These are phyloP conservation scores for Cupressus sempervirens DNA, from an alignment of 75 land plant genomes.

Conservation along the genomic window DNA sequence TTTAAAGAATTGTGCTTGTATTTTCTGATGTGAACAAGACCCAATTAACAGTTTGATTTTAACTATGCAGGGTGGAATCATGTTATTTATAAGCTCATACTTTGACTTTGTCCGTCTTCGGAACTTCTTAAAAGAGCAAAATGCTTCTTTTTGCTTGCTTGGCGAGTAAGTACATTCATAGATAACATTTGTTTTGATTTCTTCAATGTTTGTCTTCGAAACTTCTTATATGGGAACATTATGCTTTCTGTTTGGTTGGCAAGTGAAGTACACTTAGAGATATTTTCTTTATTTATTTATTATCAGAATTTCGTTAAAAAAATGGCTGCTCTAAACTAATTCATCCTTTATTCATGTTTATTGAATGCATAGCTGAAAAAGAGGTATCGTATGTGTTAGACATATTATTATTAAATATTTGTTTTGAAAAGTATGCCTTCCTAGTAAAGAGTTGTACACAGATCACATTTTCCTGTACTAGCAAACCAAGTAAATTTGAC, in stretches of 20 bases:
- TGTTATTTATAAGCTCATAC: slow-evolving; percentile 79
- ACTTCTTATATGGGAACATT: slow-evolving; percentile 63
- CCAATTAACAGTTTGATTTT: neutral
- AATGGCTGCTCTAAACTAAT: neutral
- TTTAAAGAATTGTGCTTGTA: neutral
- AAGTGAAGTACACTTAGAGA: slow-evolving; percentile 65
- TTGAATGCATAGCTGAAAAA: neutral
- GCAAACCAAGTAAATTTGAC: neutral
- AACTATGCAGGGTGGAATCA: slow-evolving; percentile 72
- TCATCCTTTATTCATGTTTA: neutral
- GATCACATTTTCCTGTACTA: neutral
- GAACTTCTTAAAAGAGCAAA: slow-evolving; percentile 73
- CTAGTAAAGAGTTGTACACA: neutral
- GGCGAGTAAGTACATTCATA: slow-evolving; percentile 68
- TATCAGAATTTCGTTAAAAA: neutral
- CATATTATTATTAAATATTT: neutral
- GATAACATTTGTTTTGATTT: slow-evolving; percentile 2
- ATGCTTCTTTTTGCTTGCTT: slow-evolving; percentile 75
- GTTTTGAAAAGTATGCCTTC: neutral
- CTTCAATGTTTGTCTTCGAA: slow-evolving; percentile 39
- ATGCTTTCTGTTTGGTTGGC: slow-evolving; percentile 75
- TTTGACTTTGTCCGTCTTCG: slow-evolving; percentile 88
- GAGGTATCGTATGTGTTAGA: neutral
- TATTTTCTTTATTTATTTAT: neutral
- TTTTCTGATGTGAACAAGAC: neutral